Evolutionary conservation across 2,329 filamentous ascomycete genomes (phyloP).

Genomic region (Fusarium marasasianum): DNA sequence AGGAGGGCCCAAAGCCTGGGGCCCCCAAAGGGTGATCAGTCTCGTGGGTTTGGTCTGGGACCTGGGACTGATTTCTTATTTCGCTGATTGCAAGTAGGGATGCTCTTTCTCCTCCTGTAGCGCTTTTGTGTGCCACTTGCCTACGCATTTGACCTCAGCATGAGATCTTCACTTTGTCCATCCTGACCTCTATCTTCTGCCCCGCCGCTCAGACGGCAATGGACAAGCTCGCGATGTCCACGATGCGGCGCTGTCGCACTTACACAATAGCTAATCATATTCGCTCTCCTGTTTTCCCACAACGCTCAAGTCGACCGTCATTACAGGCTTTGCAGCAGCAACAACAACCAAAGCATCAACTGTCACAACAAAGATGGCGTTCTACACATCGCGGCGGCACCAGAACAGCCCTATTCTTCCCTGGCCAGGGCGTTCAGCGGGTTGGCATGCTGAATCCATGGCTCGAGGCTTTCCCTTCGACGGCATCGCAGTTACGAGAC

Average conservation of each 20-base stretch:
- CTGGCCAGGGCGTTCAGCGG: conserved; percentile 86
- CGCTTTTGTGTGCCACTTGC: neutral
- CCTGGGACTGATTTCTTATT: neutral
- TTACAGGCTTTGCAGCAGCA: conserved; percentile 1
- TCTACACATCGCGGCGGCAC: conserved; percentile 52
- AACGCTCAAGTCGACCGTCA: conserved; percentile 11
- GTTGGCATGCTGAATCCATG: conserved; percentile 89
- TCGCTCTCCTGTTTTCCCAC: neutral
- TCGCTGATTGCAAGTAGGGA: neutral
- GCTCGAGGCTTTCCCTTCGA: conserved; percentile 85
- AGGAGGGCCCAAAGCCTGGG: neutral
- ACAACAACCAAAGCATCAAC: neutral
- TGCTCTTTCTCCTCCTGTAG: neutral
- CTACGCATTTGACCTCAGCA: conserved; percentile 22
- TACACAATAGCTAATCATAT: conserved; percentile 4
- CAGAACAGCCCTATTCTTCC: conserved; percentile 69
- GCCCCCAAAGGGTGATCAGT: conserved; percentile 28
- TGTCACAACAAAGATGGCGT: conserved; percentile 36
- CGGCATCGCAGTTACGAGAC: conserved; percentile 78
- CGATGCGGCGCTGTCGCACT: conserved; percentile 43
- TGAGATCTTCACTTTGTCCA: conserved; percentile 31
- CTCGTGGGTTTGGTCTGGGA: conserved; percentile 2
- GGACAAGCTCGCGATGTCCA: conserved; percentile 44
- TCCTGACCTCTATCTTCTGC: conserved; percentile 33
- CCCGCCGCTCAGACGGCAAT: conserved; percentile 44